phyloP scores from a whole-genome alignment of 192 early-diverging fungal genomes.

The Backusella psychrophila region DNA sequence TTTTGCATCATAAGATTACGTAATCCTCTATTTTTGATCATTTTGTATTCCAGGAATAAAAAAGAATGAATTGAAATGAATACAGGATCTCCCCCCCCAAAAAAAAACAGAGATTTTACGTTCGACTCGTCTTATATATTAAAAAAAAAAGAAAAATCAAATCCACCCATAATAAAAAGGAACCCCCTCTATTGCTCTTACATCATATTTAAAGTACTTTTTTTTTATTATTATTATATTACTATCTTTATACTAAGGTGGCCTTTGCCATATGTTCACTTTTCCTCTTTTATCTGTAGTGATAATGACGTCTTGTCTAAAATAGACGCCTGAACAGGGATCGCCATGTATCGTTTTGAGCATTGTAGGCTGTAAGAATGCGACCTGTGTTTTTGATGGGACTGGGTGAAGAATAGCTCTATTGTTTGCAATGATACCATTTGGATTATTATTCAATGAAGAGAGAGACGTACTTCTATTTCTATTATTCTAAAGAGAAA shows the following conservation, averaged over 20 bases:
- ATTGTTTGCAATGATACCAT: neutral
- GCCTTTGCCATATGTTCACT: conserved; percentile 31
- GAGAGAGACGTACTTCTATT: conserved; percentile 33
- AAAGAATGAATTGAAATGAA: too few species aligned
- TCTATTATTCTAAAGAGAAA: neutral
- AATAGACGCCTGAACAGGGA: conserved; percentile 31
- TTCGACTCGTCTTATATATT: too few species aligned
- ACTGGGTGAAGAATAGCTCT: conserved; percentile 25
- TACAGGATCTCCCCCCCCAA: too few species aligned
- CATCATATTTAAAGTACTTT: neutral
- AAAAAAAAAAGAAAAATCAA: too few species aligned
- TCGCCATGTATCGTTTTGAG: conserved; percentile 36
- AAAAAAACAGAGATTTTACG: too few species aligned
- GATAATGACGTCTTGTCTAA: conserved; percentile 38
- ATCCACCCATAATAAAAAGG: too few species aligned
- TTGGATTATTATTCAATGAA: conserved; percentile 7
- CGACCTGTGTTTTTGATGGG: conserved; percentile 28
- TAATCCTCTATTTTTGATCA: too few species aligned
- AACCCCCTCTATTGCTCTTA: neutral
- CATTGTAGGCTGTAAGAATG: conserved; percentile 32
- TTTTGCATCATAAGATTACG: too few species aligned
- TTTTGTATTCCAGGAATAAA: too few species aligned
- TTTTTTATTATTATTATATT: neutral
- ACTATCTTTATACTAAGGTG: neutral
- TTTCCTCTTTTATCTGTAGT: conserved; percentile 37